Conservation (phyloP, 1,284 basidiomycete genomes). For the Peniophora sp. region DNA sequence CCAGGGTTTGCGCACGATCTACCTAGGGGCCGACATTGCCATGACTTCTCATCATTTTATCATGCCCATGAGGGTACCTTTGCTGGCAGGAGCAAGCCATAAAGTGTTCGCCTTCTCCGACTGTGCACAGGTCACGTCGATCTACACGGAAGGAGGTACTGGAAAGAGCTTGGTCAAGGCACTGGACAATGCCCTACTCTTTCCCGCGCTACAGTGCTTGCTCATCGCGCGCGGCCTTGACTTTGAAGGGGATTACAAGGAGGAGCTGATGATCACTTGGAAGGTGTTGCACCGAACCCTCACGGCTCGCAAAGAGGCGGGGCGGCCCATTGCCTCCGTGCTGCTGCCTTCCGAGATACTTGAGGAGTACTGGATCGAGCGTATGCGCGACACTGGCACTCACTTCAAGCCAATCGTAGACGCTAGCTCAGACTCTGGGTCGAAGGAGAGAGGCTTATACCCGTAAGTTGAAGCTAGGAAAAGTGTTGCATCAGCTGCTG, state of each 20-base stretch:
- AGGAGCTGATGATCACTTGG: neutral
- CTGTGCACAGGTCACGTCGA: neutral
- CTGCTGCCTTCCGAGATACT: no score
- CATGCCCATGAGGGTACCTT: no score
- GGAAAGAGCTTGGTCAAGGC: neutral
- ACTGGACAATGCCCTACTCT: neutral
- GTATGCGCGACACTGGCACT: no score
- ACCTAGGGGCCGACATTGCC: neutral
- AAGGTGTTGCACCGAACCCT: neutral
- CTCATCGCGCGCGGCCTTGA: neutral
- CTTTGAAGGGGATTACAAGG: neutral
- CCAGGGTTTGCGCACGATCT: neutral
- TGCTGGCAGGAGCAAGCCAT: neutral
- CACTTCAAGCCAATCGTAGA: no score
- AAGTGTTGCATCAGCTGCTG: no score
- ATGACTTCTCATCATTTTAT: neutral
- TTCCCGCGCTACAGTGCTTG: neutral
- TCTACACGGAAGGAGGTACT: neutral
- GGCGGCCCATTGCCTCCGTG: no score
- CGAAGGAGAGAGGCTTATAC: no score
- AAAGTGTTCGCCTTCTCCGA: neutral
- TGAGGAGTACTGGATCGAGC: no score
- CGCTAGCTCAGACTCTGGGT: no score
- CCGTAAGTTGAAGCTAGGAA: no score
- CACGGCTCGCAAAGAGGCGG: neutral